Conservation (phyloP, 2,329 filamentous ascomycete species). For the Aspergillus pseudoterreus region DNA sequence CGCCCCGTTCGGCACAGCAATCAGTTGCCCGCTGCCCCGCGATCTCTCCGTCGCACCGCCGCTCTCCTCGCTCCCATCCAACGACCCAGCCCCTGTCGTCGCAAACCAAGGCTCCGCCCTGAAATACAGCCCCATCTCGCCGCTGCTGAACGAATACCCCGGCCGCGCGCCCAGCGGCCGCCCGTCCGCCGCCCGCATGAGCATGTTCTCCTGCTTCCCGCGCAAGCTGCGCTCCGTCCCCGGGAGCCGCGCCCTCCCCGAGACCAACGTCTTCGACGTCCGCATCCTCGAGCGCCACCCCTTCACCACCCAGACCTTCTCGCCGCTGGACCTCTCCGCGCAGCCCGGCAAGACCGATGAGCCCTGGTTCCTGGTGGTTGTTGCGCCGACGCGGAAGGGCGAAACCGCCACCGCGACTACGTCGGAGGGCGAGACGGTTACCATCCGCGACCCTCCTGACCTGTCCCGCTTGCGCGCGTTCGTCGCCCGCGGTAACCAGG, state of each 20-base stretch:
- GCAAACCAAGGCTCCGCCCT: conserved; percentile 85
- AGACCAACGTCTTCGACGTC: conserved; percentile 56
- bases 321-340: conserved; percentile 61
- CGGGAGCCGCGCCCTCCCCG: conserved; percentile 9
- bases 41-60: conserved; percentile 43
- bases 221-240: conserved; percentile 47
- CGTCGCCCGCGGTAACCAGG: conserved; percentile 70
- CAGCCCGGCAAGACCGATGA: conserved; percentile 24
- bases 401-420: conserved; percentile 32
- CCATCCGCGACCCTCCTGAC: conserved; percentile 62
- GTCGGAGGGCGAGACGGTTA: conserved; percentile 17
- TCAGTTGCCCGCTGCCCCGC: conserved; percentile 66
- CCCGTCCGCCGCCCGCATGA: conserved; percentile 64
- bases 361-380: conserved; percentile 72
- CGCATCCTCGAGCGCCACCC: conserved; percentile 83
- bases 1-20: conserved; percentile 75
- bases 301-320: conserved; percentile 90
- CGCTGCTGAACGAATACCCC: conserved; percentile 67
- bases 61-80: conserved; percentile 45
- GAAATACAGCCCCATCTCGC: conserved; percentile 79
- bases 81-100: conserved; percentile 53
- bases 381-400: conserved; percentile 69
- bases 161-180: conserved; percentile 43
- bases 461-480: conserved; percentile 69
- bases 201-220: conserved; percentile 83